A percentile compares a stretch with the other conserved stretches of the same genome.
Conservation (phyloP, 768 basidiomycete species). For the Gymnopilus junonius region DNA sequence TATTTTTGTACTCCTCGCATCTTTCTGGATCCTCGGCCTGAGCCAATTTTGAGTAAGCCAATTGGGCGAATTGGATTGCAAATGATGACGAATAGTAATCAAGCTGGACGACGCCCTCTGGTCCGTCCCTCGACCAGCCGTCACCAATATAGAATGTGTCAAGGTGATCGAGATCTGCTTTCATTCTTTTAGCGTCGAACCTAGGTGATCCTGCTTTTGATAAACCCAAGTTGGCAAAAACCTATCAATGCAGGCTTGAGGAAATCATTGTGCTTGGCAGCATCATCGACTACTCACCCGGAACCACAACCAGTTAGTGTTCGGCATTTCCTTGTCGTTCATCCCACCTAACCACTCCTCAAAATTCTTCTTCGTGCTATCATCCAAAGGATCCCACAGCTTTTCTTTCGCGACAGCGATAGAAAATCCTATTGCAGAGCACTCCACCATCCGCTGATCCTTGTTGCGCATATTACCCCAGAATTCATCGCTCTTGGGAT, state of each 20-base stretch:
- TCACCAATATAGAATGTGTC: conserved; percentile 80
- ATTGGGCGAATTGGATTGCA: conserved; percentile 77
- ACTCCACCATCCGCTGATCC: conserved; percentile 85
- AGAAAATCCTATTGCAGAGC: conserved; percentile 75
- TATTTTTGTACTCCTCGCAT: conserved; percentile 65
- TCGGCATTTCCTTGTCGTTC: conserved; percentile 84
- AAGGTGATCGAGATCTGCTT: conserved; percentile 73
- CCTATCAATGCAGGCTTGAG: conserved; percentile 38
- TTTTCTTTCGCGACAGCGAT: conserved; percentile 68
- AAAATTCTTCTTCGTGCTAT: conserved; percentile 57
- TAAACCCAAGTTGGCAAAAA: conserved; percentile 77
- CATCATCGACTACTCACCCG: conserved; percentile 44
- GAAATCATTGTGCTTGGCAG: not conserved
- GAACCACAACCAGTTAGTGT: conserved; percentile 88
- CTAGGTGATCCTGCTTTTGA: conserved; percentile 61
- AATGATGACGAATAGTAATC: conserved; percentile 84
- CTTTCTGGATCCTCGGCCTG: conserved; percentile 64
- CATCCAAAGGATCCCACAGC: conserved; percentile 64
- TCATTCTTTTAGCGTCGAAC: conserved; percentile 65
- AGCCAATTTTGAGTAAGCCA: conserved; percentile 71
- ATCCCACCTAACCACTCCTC: conserved; percentile 74
- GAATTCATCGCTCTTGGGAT: conserved; percentile 68
- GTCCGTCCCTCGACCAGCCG: conserved; percentile 80
- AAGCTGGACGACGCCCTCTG: conserved; percentile 76
- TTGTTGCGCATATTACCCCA: conserved; percentile 78